Percentiles rank a stretch among this genome's conserved stretches.
phyloP scores from a whole-genome alignment of 129 eudicot species.

The Pittosporum tobira region DNA sequence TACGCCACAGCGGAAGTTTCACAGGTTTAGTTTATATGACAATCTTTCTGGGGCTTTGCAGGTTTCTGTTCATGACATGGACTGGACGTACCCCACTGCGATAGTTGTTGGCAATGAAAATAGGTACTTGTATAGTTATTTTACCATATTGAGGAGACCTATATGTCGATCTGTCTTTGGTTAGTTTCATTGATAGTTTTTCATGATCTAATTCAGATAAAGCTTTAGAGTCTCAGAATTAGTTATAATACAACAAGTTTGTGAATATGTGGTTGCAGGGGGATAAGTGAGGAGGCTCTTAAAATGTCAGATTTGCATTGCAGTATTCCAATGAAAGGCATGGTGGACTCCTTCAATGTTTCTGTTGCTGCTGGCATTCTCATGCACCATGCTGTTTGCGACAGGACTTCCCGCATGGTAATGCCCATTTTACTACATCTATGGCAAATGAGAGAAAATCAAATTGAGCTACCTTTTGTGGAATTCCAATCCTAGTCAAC shows the following conservation, averaged over 20 bases:
- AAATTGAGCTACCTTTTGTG: not conserved
- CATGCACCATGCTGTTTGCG: slow-evolving; percentile 90
- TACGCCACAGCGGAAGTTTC: not conserved
- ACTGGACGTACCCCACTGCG: slow-evolving; percentile 88
- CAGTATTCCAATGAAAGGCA: slow-evolving; percentile 90
- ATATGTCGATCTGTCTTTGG: not conserved
- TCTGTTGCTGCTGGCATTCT: slow-evolving; percentile 97
- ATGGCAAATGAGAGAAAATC: not conserved
- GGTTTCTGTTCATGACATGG: slow-evolving; percentile 81
- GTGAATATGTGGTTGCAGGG: slow-evolving; percentile 36
- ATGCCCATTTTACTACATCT: not conserved
- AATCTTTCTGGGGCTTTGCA: slow-evolving; percentile 15
- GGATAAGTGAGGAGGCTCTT: slow-evolving; percentile 80
- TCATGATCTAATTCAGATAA: not conserved
- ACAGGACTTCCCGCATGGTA: slow-evolving; percentile 79
- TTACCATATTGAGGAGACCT: not conserved
- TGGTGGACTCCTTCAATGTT: slow-evolving; percentile 95
- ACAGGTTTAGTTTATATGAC: not conserved
- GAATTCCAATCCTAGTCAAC: not conserved
- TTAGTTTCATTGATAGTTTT: not conserved
- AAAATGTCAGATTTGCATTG: slow-evolving; percentile 74
- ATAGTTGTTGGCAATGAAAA: slow-evolving; percentile 85
- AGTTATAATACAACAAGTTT: slow-evolving; percentile 1
- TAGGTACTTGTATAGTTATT: slow-evolving; percentile 24
- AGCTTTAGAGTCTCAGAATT: not conserved